These are phyloP conservation scores for Beta corolliflora DNA, from an alignment of 179 eudicot species.

Conservation along the genomic window DNA sequence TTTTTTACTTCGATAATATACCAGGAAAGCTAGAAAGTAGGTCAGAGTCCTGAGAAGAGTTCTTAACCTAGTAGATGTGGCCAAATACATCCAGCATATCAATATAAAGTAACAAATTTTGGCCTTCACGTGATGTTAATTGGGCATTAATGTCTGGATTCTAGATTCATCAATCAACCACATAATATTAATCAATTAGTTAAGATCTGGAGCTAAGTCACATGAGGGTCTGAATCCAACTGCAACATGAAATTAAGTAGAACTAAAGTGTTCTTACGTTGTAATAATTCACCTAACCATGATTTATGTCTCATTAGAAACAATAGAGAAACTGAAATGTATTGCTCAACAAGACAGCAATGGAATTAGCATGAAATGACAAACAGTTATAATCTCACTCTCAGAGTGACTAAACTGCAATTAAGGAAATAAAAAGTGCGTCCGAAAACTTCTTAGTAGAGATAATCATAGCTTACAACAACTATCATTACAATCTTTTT, in stretches of 20 bases:
- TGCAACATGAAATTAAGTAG: background rate
- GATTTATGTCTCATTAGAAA: constrained; percentile 2
- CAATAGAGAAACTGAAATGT: background rate
- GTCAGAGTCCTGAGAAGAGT: too few species aligned
- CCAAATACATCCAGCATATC: background rate
- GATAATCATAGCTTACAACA: background rate
- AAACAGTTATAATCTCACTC: background rate
- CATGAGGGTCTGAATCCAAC: background rate
- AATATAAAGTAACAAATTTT: background rate
- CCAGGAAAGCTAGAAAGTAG: too few species aligned
- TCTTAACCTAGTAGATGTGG: too few species aligned
- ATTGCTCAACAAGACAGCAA: background rate
- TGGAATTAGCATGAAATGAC: background rate
- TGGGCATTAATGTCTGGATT: background rate
- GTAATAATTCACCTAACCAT: background rate
- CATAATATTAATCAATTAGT: background rate
- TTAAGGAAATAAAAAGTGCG: background rate
- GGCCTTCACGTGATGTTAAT: background rate
- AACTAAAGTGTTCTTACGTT: background rate
- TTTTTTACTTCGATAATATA: too few species aligned
- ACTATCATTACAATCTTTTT: background rate
- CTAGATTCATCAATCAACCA: background rate
- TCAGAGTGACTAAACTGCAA: background rate
- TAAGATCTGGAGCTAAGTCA: background rate
- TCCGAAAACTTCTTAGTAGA: background rate